Evolutionary conservation across 73 alveolate species (phyloP).

Genomic region (Stentor roeselii): DNA sequence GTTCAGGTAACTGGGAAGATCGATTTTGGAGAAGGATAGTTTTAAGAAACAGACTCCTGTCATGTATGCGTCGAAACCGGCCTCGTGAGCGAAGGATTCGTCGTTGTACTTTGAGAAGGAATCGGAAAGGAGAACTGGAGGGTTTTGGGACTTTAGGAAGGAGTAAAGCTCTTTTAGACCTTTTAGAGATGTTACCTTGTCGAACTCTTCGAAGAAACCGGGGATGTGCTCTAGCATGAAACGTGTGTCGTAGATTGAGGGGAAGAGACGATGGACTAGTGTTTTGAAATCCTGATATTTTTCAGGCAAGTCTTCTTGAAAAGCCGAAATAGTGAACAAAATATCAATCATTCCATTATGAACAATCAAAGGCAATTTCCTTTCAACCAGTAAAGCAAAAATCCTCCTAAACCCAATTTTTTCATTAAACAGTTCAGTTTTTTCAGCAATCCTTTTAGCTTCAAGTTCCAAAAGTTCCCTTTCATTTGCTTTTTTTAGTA

Average conservation of each 20-base stretch:
- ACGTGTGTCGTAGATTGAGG: neutral
- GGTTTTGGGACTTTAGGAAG: neutral
- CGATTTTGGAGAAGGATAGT: neutral
- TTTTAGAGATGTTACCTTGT: neutral
- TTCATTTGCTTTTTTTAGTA: neutral
- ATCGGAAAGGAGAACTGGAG: neutral
- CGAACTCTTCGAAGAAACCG: constrained; percentile 13
- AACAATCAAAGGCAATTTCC: constrained; percentile 14
- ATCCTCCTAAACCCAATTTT: constrained; percentile 21
- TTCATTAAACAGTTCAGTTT: constrained; percentile 22
- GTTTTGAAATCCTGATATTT: constrained; percentile 10
- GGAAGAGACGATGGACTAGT: neutral
- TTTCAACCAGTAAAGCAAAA: neutral
- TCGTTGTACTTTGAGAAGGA: neutral
- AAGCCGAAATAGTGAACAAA: neutral
- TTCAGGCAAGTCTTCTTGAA: constrained; percentile 12
- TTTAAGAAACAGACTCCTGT: neutral
- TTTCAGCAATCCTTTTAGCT: constrained; percentile 1
- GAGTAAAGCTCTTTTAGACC: neutral
- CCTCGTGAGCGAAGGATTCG: constrained; percentile 8
- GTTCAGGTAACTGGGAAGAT: neutral
- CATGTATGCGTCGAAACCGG: constrained; percentile 21
- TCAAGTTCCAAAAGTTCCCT: neutral
- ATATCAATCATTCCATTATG: constrained; percentile 11
- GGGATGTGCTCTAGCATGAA: neutral